Base-by-base conservation (phyloP, 768 basidiomycete species). In the Solioccasus polychromus region DNA sequence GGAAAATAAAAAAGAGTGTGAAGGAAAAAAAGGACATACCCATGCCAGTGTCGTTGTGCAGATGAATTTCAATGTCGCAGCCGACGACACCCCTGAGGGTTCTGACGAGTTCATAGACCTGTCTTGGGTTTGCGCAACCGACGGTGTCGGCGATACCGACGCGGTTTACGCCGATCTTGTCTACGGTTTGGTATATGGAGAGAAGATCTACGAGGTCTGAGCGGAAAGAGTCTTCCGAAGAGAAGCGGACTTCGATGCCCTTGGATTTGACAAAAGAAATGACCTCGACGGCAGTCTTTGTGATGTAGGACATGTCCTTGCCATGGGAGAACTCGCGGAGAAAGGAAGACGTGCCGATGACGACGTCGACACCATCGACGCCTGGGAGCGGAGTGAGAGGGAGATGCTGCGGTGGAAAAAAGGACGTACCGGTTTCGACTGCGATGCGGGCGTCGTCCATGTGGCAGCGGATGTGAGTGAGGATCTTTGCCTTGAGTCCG, bases 231-330 rank as follows among this genome's bases (percentile, higher is more conserved):
- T 99, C 96, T 69, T 99, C 96, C 23, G 95, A 94, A 5, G 96
- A 98, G 80, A 99, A 99, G 48, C 96, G 92, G 65, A 99, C 92
- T 73, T 99, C 96, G 61, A 99, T 95, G 50, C 86, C 87, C 87
- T 97, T 99, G 75, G 89, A 93, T 79, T 99, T 99, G 80, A 99
- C 95, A 59, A 87, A 99, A 59, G 95, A 82, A 71, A 99, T 99
- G 57, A 99, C 96, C 68, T 97, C 94, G 59, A 97, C 92, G 49
- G 95, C 95, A 30, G 92, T 88, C 73, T 94, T 97, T 76, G 95
- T 95, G 74, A 99, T 99, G 74, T 96, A 99, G 36, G 91, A 74
- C 92, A 99, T 99, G 69, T 98, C 96, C 81, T 98, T 99, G 62
- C 96, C 96, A 68, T 99, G 96, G 22, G 95, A 97, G 80, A 98